These are phyloP conservation scores for Pugionium dolabratum DNA, from an alignment of 345 rosid species.

Conservation along the genomic window DNA sequence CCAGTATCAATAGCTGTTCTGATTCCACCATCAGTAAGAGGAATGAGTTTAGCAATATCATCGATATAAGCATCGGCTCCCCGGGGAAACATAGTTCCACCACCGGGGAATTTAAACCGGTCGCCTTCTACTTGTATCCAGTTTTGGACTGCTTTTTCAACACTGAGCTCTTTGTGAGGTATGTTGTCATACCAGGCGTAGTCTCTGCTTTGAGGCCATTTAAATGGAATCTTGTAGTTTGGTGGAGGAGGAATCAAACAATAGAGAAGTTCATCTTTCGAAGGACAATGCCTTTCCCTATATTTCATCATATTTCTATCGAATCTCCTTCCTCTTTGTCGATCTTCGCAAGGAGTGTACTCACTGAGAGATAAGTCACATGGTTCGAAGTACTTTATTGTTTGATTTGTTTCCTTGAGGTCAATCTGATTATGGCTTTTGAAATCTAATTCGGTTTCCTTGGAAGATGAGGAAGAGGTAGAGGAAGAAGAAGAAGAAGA, in stretches of 20 bases:
- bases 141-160: constrained; percentile 96
- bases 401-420: constrained; percentile 44
- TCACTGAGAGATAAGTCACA: constrained; percentile 78
- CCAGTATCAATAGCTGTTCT: constrained; percentile 96
- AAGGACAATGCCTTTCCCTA: constrained; percentile 91
- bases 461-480: constrained; percentile 35
- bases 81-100: constrained; percentile 93
- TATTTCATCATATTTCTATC: constrained; percentile 81
- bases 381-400: constrained; percentile 49
- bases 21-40: constrained; percentile 70
- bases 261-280: constrained; percentile 60
- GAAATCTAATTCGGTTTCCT: constrained; percentile 57
- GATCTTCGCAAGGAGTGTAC: constrained; percentile 86
- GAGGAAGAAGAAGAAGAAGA: constrained; percentile 15
- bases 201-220: constrained; percentile 98
- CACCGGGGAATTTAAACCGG: constrained; percentile 93
- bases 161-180: constrained; percentile 90
- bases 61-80: constrained; percentile 97
- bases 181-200: constrained; percentile 95
- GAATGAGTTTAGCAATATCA: constrained; percentile 71
- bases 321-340: constrained; percentile 68
- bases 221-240: constrained; percentile 87
- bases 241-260: constrained; percentile 97
- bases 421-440: constrained; percentile 70
- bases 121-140: constrained; percentile 96